These are phyloP conservation scores for Scheffersomyces cryptocercus DNA, from an alignment of 1,139 yeast genomes.

Conservation along the genomic window DNA sequence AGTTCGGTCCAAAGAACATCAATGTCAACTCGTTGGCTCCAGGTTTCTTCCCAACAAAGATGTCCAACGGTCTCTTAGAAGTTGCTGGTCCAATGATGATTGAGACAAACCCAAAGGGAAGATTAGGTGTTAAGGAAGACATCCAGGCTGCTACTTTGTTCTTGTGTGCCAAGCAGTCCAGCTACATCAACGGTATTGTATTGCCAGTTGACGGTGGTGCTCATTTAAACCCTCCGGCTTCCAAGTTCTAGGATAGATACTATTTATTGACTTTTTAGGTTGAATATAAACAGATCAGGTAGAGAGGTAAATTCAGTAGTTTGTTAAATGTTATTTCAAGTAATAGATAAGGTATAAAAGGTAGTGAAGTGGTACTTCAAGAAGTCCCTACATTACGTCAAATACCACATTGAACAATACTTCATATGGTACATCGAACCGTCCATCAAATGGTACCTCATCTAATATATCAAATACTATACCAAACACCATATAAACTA, in stretches of 20 bases:
- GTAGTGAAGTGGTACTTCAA: too few species aligned
- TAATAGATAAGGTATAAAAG: too few species aligned
- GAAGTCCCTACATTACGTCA: too few species aligned
- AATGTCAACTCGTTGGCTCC: slow-evolving; percentile 74
- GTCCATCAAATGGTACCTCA: too few species aligned
- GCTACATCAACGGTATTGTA: slow-evolving; percentile 69
- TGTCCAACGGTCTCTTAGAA: slow-evolving; percentile 67
- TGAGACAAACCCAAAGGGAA: slow-evolving; percentile 58
- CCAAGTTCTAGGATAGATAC: slow-evolving; percentile 1
- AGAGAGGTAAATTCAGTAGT: too few species aligned
- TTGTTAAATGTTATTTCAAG: too few species aligned
- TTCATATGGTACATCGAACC: too few species aligned
- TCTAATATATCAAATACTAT: too few species aligned
- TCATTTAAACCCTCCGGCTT: slow-evolving; percentile 14
- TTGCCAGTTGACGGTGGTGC: slow-evolving; percentile 78
- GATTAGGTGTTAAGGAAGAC: slow-evolving; percentile 67
- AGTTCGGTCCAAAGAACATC: slow-evolving; percentile 66
- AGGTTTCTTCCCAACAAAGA: slow-evolving; percentile 77
- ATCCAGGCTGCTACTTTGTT: slow-evolving; percentile 60
- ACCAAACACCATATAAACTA: too few species aligned
- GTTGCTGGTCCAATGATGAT: slow-evolving; percentile 53
- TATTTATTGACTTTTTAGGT: background rate
- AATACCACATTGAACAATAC: too few species aligned
- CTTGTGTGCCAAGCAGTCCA: slow-evolving; percentile 59
- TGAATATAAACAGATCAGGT: slow-evolving; percentile 5